Evolutionary conservation across 139 green algal species (phyloP).

Genomic region (Axilococcus clingmanii): DNA sequence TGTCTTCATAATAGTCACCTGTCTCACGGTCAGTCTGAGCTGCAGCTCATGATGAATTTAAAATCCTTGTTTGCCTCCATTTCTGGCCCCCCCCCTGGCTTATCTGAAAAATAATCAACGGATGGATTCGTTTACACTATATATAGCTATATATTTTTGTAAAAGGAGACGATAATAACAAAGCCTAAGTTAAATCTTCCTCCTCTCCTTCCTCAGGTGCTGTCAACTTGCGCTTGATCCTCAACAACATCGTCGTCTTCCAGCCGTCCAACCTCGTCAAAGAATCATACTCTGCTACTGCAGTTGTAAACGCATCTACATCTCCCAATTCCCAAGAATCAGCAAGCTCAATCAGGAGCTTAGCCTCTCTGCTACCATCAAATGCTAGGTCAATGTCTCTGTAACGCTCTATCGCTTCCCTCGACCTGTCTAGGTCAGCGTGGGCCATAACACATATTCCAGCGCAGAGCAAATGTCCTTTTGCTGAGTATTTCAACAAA

Average conservation of each 20-base stretch:
- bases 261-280: constrained; percentile 82
- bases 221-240: constrained; percentile 37
- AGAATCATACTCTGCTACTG: constrained; percentile 80
- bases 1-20: too few species aligned
- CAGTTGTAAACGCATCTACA: constrained; percentile 65
- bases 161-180: too few species aligned
- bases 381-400: constrained; percentile 71
- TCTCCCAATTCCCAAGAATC: constrained; percentile 56
- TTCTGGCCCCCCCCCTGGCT: too few species aligned
- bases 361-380: constrained; percentile 48
- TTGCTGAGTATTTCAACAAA: constrained; percentile 72
- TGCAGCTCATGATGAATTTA: too few species aligned
- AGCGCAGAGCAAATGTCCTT: constrained; percentile 86
- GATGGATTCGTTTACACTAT: too few species aligned
- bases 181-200: constrained; percentile 45
- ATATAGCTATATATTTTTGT: too few species aligned
- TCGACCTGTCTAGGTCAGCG: constrained; percentile 11
- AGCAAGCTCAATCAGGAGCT: constrained; percentile 47
- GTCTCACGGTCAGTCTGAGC: too few species aligned
- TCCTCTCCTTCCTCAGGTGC: constrained; percentile 25
- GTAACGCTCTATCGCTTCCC: constrained; percentile 53
- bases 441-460: constrained; percentile 76
- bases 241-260: constrained; percentile 66
- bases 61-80: too few species aligned
- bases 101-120: too few species aligned